phyloP scores from a whole-genome alignment of 1,284 basidiomycete genomes.

The Boletellus deceptivus region DNA sequence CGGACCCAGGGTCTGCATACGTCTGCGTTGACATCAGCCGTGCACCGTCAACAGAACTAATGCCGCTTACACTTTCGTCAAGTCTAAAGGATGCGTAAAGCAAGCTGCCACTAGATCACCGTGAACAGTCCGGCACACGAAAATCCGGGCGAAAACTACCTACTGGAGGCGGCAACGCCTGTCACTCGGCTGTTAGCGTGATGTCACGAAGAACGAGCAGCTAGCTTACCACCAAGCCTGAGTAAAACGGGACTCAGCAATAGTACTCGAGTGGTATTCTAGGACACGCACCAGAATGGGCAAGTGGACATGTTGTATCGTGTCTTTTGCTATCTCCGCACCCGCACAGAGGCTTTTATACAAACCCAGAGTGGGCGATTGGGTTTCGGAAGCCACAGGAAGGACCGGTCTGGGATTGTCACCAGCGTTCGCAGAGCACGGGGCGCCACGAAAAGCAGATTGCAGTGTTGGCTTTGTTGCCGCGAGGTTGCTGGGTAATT shows the following conservation, averaged over 20 bases:
- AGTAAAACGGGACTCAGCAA: constrained; percentile 12
- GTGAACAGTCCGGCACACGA: constrained; percentile 2
- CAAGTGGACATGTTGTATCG: constrained; percentile 36
- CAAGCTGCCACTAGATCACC: constrained; percentile 73
- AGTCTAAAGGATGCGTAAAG: constrained; percentile 83
- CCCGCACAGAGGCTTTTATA: constrained; percentile 21
- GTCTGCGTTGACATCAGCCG: constrained; percentile 40
- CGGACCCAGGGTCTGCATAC: constrained; percentile 71
- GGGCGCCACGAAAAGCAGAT: constrained; percentile 19
- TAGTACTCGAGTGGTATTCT: background rate
- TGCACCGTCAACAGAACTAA: background rate
- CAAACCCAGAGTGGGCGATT: background rate
- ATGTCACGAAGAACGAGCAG: background rate
- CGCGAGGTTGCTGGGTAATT: constrained; percentile 1
- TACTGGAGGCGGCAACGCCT: constrained; percentile 79
- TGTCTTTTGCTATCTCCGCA: constrained; percentile 2
- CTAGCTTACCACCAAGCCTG: constrained; percentile 70
- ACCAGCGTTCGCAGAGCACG: constrained; percentile 6
- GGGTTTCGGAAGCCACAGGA: constrained; percentile 6
- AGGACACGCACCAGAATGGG: constrained; percentile 60
- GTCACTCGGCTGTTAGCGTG: constrained; percentile 1
- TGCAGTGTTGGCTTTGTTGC: constrained; percentile 1
- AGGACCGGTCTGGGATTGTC: background rate
- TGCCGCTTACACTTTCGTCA: constrained; percentile 76
- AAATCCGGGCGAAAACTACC: constrained; percentile 28